phyloP scores from a whole-genome alignment of 257 asterid species.

The Nicotiana otophora region DNA sequence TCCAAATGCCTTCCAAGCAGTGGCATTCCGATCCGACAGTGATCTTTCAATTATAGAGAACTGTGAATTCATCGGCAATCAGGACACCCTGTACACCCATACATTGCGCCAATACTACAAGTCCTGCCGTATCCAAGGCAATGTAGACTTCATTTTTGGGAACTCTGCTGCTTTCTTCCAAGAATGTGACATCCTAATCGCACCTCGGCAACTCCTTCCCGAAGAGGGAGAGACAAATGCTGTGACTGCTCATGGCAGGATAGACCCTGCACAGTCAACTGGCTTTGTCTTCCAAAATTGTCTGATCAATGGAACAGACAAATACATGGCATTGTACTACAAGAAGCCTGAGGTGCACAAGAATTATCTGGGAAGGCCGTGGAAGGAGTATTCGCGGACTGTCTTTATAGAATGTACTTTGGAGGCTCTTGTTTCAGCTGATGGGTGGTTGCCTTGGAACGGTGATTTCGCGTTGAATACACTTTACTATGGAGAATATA shows the following conservation, averaged over 20 bases:
- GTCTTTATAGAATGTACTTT: slow-evolving; percentile 18
- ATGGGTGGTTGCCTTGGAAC: slow-evolving; percentile 26
- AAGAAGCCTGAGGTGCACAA: slow-evolving; percentile 10
- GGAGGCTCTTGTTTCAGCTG: slow-evolving; percentile 9
- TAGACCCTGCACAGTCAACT: slow-evolving; percentile 19
- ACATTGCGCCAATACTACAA: slow-evolving; percentile 25
- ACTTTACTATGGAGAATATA: slow-evolving; percentile 23
- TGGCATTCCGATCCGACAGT: slow-evolving; percentile 24
- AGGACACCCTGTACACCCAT: slow-evolving; percentile 25
- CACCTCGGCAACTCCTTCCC: slow-evolving; percentile 14
- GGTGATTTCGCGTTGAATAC: slow-evolving; percentile 18
- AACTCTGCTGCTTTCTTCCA: slow-evolving; percentile 21
- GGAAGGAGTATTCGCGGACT: slow-evolving; percentile 28
- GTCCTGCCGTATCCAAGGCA: slow-evolving; percentile 23
- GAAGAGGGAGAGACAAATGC: slow-evolving; percentile 23
- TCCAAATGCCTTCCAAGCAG: slow-evolving; percentile 18
- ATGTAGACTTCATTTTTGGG: slow-evolving; percentile 26
- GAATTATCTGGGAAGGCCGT: slow-evolving; percentile 22
- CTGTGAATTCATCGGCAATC: slow-evolving; percentile 24
- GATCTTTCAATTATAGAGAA: slow-evolving; percentile 19
- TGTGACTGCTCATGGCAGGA: slow-evolving; percentile 24
- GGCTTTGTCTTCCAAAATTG: slow-evolving; percentile 22
- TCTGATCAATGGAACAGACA: slow-evolving; percentile 19
- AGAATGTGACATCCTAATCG: slow-evolving; percentile 13
- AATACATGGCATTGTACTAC: slow-evolving; percentile 15